Base-by-base conservation (phyloP, 2,329 filamentous ascomycete species). In the Colletotrichum sp. region DNA sequence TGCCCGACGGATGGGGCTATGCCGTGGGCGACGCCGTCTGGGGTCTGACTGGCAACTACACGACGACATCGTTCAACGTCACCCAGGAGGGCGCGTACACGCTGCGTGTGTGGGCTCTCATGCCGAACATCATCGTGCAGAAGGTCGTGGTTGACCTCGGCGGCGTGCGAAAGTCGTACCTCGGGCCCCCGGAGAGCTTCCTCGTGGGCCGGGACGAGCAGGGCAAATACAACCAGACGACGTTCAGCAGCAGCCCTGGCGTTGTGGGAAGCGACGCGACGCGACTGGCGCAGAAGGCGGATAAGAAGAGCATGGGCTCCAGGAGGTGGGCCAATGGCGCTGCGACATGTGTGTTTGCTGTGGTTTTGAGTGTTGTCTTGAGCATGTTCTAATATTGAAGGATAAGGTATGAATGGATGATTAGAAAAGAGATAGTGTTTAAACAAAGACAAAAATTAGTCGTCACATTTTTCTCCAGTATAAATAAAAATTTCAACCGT, bases 171-270 rank as follows among this genome's bases (percentile, higher is more conserved):
- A 82, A 86, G 19, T 90, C 88, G 65, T 92, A 91, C 78, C 82
- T 92, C 4, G 90, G 90, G 0, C 90, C 90, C 6, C 90, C 90
- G 1, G 89, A 91, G 85, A 91, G 89, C 68, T 90, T 89, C 76
- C 79, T 88, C 13, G 81, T 87, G 2, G 87, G 87, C 0, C 80
- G 85, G 27, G 87, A 89, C 69, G 69, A 80, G 74, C 66, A 82
- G 55, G 87, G 86, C 9, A 72, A 65, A 19, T 85, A 85, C 71
- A 82, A 84, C 30, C 83, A 84, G 72, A 85, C 83, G 9, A 86
- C 83, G 59, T 88, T 88, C 78, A 79, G 81, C 61, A 80, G 69
- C 19, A 73, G 78, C 30, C 75, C 78, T 11, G 76, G 71, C 1
- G 61, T 76, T 8, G 19, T 79, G n/a, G 78, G 78, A 8, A 69